These are phyloP conservation scores for Kodamaea sp. DNA, from an alignment of 1,139 yeast species.

Conservation along the genomic window DNA sequence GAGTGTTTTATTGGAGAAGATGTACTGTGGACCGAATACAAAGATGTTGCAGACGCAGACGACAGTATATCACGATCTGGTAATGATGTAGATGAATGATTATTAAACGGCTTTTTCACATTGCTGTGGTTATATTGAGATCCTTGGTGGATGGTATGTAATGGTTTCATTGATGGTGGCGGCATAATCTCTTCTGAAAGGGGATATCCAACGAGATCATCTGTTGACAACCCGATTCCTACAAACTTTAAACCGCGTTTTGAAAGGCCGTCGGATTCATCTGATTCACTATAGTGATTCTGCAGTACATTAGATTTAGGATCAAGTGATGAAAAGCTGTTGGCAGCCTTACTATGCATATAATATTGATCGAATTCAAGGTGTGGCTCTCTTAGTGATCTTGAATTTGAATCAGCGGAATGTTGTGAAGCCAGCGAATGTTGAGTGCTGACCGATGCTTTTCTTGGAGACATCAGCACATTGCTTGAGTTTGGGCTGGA, in stretches of 20 bases:
- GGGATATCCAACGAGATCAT: conserved; percentile 1
- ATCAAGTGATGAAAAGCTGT: conserved; percentile 26
- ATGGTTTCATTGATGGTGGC: conserved; percentile 16
- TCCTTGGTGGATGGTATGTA: conserved; percentile 2
- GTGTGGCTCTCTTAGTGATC: conserved; percentile 1
- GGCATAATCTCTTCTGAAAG: conserved; percentile 24
- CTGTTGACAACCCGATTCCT: conserved; percentile 4
- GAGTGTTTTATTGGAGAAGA: conserved; percentile 5
- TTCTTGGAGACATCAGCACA: conserved; percentile 12
- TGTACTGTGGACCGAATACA: too few species aligned
- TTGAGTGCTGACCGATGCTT: conserved; percentile 14
- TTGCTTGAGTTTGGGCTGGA: conserved; percentile 1
- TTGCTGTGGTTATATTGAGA: neutral
- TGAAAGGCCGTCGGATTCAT: conserved; percentile 6
- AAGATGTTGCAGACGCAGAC: too few species aligned
- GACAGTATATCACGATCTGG: conserved; percentile 4
- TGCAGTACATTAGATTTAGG: conserved; percentile 21
- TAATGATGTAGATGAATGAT: conserved; percentile 15
- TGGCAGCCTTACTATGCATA: conserved; percentile 7
- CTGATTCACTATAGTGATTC: neutral
- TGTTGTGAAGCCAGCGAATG: conserved; percentile 2
- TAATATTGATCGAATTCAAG: conserved; percentile 3
- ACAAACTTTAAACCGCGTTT: conserved; percentile 4
- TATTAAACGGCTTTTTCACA: conserved; percentile 10
- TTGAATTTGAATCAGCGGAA: neutral